Conservation (phyloP, 306 rosid species). For the Nissolia schottii region DNA sequence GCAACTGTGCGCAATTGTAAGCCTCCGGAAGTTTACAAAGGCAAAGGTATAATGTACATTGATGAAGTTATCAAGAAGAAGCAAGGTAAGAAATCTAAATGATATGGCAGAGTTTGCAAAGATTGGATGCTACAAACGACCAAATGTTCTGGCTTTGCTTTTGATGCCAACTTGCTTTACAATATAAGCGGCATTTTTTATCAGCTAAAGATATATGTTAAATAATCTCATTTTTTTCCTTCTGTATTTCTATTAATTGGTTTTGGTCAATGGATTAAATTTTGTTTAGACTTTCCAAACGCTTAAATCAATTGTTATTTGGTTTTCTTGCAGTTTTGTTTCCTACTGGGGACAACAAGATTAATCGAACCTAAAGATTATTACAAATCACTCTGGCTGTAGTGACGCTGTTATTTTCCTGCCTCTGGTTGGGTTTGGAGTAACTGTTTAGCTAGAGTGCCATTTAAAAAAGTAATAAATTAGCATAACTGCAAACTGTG, state of each 20-base stretch:
- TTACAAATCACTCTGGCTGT: too few relatives aligned
- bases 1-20: constrained; percentile 64
- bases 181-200: not conserved
- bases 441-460: not conserved
- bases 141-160: not conserved
- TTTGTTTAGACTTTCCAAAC: not conserved
- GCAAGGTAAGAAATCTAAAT: constrained; percentile 70
- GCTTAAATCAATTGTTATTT: not conserved
- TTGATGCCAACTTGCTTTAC: not conserved
- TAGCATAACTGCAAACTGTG: not conserved
- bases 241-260: not conserved
- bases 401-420: too few relatives aligned
- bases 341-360: not conserved
- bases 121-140: not conserved
- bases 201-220: not conserved
- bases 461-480: not conserved
- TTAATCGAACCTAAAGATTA: too few relatives aligned
- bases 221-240: not conserved
- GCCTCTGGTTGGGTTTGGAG: too few relatives aligned
- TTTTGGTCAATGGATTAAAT: not conserved
- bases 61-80: constrained; percentile 67
- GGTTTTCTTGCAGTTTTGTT: too few relatives aligned
- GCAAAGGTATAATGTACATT: constrained; percentile 67
- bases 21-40: constrained; percentile 78
- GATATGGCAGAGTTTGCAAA: not conserved